phyloP scores from a whole-genome alignment of 2,329 filamentous ascomycete genomes.

The Fusarium poae region DNA sequence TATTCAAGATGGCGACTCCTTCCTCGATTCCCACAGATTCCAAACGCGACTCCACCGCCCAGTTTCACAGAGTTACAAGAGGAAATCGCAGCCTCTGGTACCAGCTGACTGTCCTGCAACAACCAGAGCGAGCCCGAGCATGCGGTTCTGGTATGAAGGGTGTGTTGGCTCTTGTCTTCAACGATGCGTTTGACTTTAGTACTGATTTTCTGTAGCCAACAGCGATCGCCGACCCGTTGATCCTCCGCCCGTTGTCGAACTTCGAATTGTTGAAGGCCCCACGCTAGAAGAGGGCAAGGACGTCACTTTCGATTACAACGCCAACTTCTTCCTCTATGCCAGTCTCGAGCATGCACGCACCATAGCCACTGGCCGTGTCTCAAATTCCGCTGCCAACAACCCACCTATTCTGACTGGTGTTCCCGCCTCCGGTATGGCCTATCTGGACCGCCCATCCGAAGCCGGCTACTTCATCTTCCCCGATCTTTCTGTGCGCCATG shows the following conservation, averaged over 20 bases:
- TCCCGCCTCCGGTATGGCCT: constrained; percentile 94
- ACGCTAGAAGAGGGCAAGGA: constrained; percentile 72
- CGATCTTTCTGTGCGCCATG: constrained; percentile 93
- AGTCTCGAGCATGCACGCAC: constrained; percentile 88
- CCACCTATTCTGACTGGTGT: constrained; percentile 92
- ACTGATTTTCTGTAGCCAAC: constrained; percentile 52
- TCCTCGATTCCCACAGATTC: constrained; percentile 49
- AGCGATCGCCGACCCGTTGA: constrained; percentile 90
- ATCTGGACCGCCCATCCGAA: constrained; percentile 85
- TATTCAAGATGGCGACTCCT: constrained; percentile 53
- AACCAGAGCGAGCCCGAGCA: constrained; percentile 92
- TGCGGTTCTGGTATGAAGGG: constrained; percentile 97
- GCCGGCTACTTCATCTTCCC: constrained; percentile 98
- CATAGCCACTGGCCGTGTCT: constrained; percentile 83
- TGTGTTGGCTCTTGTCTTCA: constrained; percentile 60
- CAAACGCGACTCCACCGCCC: constrained; percentile 59
- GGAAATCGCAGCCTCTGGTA: constrained; percentile 85
- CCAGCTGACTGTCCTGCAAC: constrained; percentile 86
- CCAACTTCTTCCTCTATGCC: constrained; percentile 97
- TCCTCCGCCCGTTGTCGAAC: constrained; percentile 91
- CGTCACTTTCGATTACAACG: constrained; percentile 91
- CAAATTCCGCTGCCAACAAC: constrained; percentile 73
- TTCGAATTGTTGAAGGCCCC: constrained; percentile 83
- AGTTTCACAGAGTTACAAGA: constrained; percentile 68
- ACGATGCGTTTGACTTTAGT: not conserved